These are phyloP conservation scores for Chrysochromulina parva DNA, from an alignment of 78 protist genomes.

Conservation along the genomic window DNA sequence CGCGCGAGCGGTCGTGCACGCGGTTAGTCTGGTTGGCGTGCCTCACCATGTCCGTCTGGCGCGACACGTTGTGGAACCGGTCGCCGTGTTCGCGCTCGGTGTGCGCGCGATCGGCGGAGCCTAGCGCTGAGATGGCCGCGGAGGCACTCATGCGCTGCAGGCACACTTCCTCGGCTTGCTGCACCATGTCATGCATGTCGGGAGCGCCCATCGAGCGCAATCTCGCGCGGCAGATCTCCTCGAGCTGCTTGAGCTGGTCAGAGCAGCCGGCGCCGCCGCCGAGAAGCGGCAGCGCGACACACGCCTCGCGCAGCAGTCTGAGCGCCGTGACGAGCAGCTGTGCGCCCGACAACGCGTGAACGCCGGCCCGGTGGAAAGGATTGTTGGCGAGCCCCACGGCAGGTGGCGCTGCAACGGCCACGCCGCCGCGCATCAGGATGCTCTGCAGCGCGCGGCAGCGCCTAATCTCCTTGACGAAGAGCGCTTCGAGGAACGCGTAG, in stretches of 20 bases:
- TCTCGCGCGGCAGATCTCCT: not conserved
- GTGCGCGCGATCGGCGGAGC: not conserved
- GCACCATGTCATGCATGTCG: not conserved
- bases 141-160: not conserved
- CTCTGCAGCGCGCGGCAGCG: not conserved
- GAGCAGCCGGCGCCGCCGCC: not conserved
- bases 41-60: not conserved
- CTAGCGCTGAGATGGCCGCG: not conserved
- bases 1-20: constrained; percentile 10
- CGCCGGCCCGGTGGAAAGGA: not conserved
- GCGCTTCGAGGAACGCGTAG: not conserved
- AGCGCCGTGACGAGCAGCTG: not conserved
- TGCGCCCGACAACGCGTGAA: not conserved
- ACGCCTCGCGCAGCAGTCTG: constrained; percentile 10
- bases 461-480: not conserved
- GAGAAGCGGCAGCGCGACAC: not conserved
- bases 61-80: not conserved
- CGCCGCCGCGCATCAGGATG: not conserved
- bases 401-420: not conserved
- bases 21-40: not conserved
- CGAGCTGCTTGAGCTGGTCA: not conserved
- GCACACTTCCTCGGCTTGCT: not conserved
- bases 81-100: not conserved
- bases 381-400: not conserved
- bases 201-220: not conserved